phyloP scores from a whole-genome alignment of 192 early-diverging fungal species.

The Powellomyces hirtus region DNA sequence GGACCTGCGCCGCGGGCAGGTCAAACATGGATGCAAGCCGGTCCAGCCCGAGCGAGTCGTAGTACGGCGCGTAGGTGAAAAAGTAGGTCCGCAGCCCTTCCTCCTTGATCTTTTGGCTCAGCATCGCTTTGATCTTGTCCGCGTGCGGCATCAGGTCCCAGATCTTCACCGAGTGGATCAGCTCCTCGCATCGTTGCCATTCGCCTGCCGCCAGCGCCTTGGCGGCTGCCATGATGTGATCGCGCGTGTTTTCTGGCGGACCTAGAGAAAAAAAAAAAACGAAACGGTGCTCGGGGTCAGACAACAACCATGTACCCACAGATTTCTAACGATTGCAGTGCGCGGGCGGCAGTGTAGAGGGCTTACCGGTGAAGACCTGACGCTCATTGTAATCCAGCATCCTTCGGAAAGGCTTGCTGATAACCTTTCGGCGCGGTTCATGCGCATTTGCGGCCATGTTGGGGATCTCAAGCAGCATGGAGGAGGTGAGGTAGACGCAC shows the following conservation, averaged over 20 bases:
- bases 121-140: slow-evolving; percentile 89
- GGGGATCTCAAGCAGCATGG: slow-evolving; percentile 98
- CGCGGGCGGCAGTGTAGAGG: too few species aligned
- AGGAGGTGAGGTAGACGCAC: slow-evolving; percentile 92
- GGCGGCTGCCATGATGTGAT: slow-evolving; percentile 97
- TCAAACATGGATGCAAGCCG: slow-evolving; percentile 88
- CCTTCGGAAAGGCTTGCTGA: slow-evolving; percentile 88
- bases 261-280: slow-evolving; percentile 24
- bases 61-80: slow-evolving; percentile 88
- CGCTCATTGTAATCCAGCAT: slow-evolving; percentile 94
- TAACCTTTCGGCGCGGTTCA: slow-evolving; percentile 63
- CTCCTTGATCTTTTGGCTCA: slow-evolving; percentile 89
- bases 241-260: slow-evolving; percentile 97
- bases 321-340: too few species aligned
- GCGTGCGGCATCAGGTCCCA: slow-evolving; percentile 89
- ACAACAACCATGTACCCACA: too few species aligned
- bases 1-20: slow-evolving; percentile 61
- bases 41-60: slow-evolving; percentile 81
- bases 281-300: too few species aligned
- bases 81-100: slow-evolving; percentile 95
- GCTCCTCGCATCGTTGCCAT: slow-evolving; percentile 85
- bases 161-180: slow-evolving; percentile 89
- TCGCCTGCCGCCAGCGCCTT: slow-evolving; percentile 91
- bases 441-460: slow-evolving; percentile 77
- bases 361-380: slow-evolving; percentile 84